phyloP scores from a whole-genome alignment of 345 rosid species.

The Bruguiera gymnorhiza region DNA sequence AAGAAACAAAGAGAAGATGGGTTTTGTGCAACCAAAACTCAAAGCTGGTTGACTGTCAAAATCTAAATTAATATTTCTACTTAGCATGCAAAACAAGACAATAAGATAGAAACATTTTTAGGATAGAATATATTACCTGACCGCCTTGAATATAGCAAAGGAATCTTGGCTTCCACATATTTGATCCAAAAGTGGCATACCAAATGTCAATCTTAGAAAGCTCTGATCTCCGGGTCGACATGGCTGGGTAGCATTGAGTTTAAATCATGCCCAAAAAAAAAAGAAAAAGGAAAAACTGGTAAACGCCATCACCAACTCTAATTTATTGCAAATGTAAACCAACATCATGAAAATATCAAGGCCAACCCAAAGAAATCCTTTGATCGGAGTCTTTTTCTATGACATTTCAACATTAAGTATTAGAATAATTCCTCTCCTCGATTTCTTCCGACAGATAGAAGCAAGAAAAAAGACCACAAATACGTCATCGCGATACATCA shows the following conservation, averaged over 20 bases:
- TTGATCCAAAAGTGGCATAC: conserved; percentile 86
- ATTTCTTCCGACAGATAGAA: not conserved
- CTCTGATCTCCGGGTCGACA: conserved; percentile 58
- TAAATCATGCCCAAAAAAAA: not conserved
- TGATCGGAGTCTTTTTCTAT: not conserved
- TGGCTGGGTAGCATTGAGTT: conserved; percentile 26
- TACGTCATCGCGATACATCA: not conserved
- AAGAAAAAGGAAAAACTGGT: too few species aligned
- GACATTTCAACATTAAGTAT: not conserved
- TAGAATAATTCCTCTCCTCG: not conserved
- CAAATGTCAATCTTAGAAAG: conserved; percentile 63
- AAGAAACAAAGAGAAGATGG: not conserved
- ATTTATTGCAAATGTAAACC: too few species aligned
- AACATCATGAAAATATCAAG: not conserved
- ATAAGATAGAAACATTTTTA: not conserved
- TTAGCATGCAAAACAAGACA: not conserved
- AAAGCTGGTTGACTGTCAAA: not conserved
- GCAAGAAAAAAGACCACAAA: not conserved
- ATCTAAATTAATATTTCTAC: not conserved
- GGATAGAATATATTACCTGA: conserved; percentile 42
- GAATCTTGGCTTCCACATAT: conserved; percentile 78
- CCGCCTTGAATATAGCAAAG: conserved; percentile 86
- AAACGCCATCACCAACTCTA: not conserved
- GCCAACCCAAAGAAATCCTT: not conserved
- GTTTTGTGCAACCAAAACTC: not conserved